phyloP scores from a whole-genome alignment of 2,329 filamentous ascomycete species.

The Colletotrichum costaricense region DNA sequence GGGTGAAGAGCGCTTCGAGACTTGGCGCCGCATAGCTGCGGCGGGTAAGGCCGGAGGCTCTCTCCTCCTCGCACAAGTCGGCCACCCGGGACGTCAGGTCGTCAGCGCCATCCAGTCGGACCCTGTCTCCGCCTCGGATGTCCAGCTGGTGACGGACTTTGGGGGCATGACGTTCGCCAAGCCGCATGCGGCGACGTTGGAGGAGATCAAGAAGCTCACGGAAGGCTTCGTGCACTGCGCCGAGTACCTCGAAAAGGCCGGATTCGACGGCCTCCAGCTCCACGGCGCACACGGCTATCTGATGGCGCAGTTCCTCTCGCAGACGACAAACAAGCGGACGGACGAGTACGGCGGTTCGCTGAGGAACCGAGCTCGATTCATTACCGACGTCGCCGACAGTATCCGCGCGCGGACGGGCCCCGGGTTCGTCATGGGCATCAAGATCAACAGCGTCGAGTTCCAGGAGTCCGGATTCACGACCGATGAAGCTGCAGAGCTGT shows the following conservation, averaged over 20 bases:
- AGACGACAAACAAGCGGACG: constrained; percentile 59
- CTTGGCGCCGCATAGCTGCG: constrained; percentile 68
- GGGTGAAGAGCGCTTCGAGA: constrained; percentile 71
- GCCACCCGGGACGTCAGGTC: constrained; percentile 70
- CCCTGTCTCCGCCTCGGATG: constrained; percentile 53
- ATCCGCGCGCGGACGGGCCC: constrained; percentile 43
- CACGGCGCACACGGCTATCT: constrained; percentile 66
- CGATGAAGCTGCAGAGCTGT: constrained; percentile 60
- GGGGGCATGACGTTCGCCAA: constrained; percentile 51
- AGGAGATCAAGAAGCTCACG: constrained; percentile 66
- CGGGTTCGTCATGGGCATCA: constrained; percentile 61
- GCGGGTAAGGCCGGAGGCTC: constrained; percentile 39
- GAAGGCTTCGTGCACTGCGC: constrained; percentile 70
- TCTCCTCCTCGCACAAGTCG: constrained; percentile 70
- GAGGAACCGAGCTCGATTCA: constrained; percentile 55
- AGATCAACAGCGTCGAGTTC: constrained; percentile 64
- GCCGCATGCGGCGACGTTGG: constrained; percentile 61
- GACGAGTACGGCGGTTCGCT: constrained; percentile 59
- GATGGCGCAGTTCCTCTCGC: constrained; percentile 62
- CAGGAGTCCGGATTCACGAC: constrained; percentile 61
- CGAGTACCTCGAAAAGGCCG: constrained; percentile 70
- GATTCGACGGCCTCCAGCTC: constrained; percentile 65
- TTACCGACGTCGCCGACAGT: constrained; percentile 53
- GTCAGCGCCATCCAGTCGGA: constrained; percentile 44
- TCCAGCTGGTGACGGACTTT: constrained; percentile 43